Evolutionary conservation across 345 rosid genomes (phyloP), one percentile per base, ranked within the genome.

Genomic region (Euphorbia pulcherrima): DNA sequence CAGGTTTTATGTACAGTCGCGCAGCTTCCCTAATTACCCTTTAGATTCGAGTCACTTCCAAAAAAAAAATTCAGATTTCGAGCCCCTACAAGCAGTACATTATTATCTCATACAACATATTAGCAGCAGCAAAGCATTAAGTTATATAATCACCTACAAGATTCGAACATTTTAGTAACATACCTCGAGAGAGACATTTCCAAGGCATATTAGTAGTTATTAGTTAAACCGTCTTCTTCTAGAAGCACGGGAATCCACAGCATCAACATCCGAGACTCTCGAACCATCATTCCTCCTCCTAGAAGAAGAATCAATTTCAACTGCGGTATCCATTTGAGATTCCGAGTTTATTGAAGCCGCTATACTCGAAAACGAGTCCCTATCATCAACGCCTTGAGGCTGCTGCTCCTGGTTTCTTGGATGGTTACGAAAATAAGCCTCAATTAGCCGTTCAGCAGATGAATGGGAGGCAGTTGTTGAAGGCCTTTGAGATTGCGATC

Each of bases 311-410:
- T 90, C 92, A 33, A 87, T 90, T 81, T 90, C 97, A 56, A 82
- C 84, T 0, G 97, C 95, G 26, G 87, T 87, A 83, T 91, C 97
- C 73, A 89, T 75, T 68, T 86, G 96, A 78, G 87, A 82, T 73
- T 86, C 97, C 0, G 97, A 88, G 86, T 91, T 87, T 76, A 91
- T 91, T 29, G 79, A 93, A 64, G 96, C 95, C 67, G 88, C 88
- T 59, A 89, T 81, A 77, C 97, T 91, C 61, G 97, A 91, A 81
- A 88, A 83, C 13, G 97, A 91, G 78, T 89, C 97, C 62, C 92
- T 86, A 80, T 93, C 98, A 80, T 89, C 96, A 65, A 81, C 92
- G 11, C 37, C 37, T 33, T 33, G n/a, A n/a, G n/a, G 37, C 37
- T 3, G 84, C 68, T 81, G 93, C 73, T 86, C 94, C 60, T 81